Percentiles rank a stretch among this genome's conserved stretches.
These are phyloP conservation scores for Mycena polygramma DNA, from an alignment of 768 basidiomycete species.

Conservation along the genomic window DNA sequence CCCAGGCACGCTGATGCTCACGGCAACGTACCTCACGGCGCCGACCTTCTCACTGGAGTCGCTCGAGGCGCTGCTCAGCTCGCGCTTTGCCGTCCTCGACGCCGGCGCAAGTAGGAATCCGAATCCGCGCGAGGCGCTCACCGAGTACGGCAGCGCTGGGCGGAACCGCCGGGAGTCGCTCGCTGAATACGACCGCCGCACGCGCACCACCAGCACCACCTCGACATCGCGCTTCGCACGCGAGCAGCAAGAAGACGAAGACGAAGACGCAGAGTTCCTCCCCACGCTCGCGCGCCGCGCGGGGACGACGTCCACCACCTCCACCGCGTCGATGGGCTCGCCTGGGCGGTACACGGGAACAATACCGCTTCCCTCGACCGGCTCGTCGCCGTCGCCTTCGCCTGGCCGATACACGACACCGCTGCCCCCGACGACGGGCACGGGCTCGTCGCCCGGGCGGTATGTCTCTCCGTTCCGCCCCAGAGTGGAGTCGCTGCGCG, in stretches of 20 bases:
- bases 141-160: too few relatives aligned
- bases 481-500: conserved; percentile 5
- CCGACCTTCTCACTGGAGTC: conserved; percentile 84
- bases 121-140: not conserved
- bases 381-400: too few relatives aligned
- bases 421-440: not conserved
- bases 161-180: not conserved
- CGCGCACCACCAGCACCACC: not conserved
- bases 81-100: conserved; percentile 77
- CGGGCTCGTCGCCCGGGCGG: conserved; percentile 21
- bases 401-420: not conserved
- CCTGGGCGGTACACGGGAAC: not conserved
- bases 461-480: conserved; percentile 20
- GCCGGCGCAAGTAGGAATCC: conserved; percentile 41
- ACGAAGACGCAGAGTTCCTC: conserved; percentile 61
- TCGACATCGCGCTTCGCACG: not conserved
- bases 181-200: not conserved
- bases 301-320: conserved; percentile 52
- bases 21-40: conserved; percentile 72
- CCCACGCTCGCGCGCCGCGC: conserved; percentile 78
- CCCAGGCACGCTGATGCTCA: conserved; percentile 69
- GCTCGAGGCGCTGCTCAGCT: conserved; percentile 81
- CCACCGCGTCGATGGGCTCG: conserved; percentile 35
- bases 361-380: too few relatives aligned
- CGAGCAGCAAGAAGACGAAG: conserved; percentile 14